A percentile compares a stretch with the other conserved stretches of the same genome.
phyloP scores from a whole-genome alignment of 1,284 basidiomycete genomes.

The Cutaneotrichosporon sp. region DNA sequence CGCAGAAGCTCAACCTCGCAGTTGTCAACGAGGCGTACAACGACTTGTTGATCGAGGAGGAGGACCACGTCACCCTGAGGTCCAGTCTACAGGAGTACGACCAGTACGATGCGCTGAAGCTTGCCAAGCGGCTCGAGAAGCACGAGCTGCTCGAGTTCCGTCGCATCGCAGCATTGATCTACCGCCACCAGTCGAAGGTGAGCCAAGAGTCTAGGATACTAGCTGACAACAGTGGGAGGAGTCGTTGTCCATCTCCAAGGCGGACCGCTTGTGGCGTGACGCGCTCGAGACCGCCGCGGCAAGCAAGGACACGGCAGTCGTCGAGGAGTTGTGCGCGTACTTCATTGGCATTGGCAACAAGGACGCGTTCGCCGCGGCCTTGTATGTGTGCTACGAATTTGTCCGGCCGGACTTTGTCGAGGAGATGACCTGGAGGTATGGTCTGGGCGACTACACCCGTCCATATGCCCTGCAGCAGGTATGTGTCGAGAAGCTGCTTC shows the following conservation, averaged over 20 bases:
- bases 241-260: slow-evolving; percentile 87
- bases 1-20: slow-evolving; percentile 94
- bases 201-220: neutral
- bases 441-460: slow-evolving; percentile 92
- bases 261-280: slow-evolving; percentile 94
- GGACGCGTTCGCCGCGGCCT: slow-evolving; percentile 88
- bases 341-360: slow-evolving; percentile 97
- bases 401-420: slow-evolving; percentile 86
- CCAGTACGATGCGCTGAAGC: slow-evolving; percentile 88
- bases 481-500: too few species aligned
- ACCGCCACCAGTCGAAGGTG: slow-evolving; percentile 60
- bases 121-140: slow-evolving; percentile 80
- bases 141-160: slow-evolving; percentile 95
- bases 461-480: slow-evolving; percentile 78
- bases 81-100: slow-evolving; percentile 96
- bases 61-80: slow-evolving; percentile 94
- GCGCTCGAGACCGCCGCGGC: slow-evolving; percentile 83
- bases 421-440: slow-evolving; percentile 90
- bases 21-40: slow-evolving; percentile 98
- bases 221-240: slow-evolving; percentile 66
- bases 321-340: slow-evolving; percentile 88
- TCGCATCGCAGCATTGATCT: slow-evolving; percentile 86
- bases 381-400: slow-evolving; percentile 90
- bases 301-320: slow-evolving; percentile 74
- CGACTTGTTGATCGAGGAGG: slow-evolving; percentile 93